Conservation (phyloP, 257 asterid species). For the Plantago major region DNA sequence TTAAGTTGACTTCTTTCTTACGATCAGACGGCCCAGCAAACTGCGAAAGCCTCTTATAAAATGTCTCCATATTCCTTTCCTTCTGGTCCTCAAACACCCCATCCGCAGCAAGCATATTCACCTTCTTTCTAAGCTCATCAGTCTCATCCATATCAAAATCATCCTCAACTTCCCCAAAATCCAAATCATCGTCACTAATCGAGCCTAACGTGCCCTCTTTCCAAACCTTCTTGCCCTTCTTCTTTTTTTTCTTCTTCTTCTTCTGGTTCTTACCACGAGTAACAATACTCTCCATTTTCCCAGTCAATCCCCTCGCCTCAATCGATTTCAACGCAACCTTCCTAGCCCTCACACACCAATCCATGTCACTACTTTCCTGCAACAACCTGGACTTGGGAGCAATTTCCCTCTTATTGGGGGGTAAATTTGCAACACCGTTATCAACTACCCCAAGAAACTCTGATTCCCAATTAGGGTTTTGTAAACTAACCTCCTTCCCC, state of each 20-base stretch:
- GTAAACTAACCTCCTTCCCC: constrained; percentile 19
- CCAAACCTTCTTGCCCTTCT: constrained; percentile 29
- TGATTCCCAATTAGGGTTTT: constrained; percentile 60
- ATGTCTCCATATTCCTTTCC: constrained; percentile 62
- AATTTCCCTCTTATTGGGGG: constrained; percentile 43
- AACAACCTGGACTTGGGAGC: constrained; percentile 47
- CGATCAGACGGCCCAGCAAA: constrained; percentile 89
- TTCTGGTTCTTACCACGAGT: constrained; percentile 33
- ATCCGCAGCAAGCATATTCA: constrained; percentile 56
- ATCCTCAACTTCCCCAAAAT: constrained; percentile 20
- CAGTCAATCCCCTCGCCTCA: constrained; percentile 72
- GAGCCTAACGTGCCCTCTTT: constrained; percentile 9
- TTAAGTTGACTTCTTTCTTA: constrained; percentile 69
- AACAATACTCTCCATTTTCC: constrained; percentile 50
- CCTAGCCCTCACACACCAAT: constrained; percentile 95
- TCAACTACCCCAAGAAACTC: constrained; percentile 60
- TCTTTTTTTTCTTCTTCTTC: constrained; percentile 45
- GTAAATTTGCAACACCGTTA: constrained; percentile 18
- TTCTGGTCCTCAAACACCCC: constrained; percentile 74
- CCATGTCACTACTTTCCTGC: constrained; percentile 50
- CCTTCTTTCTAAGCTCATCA: constrained; percentile 40
- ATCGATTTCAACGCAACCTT: constrained; percentile 83
- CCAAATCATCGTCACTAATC: constrained; percentile 15
- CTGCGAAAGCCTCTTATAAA: constrained; percentile 77
- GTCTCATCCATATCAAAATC: constrained; percentile 27